Evolutionary conservation across 495 filamentous ascomycete genomes (phyloP).

Genomic region (Penicillium odoratum): DNA sequence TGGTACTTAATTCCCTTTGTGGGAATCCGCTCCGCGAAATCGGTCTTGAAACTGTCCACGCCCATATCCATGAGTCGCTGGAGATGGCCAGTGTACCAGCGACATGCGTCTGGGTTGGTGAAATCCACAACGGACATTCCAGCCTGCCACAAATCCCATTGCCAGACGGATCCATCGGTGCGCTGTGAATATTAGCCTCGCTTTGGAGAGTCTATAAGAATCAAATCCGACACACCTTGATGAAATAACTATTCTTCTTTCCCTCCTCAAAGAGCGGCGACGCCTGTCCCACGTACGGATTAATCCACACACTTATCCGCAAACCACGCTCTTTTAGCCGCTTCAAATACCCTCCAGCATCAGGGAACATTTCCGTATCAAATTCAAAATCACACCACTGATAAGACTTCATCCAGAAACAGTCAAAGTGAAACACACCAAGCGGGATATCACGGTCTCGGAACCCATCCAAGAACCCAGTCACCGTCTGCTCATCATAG

Average conservation of each 20-base stretch:
- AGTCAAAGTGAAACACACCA: constrained; percentile 71
- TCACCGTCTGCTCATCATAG: constrained; percentile 68
- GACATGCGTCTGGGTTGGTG: constrained; percentile 65
- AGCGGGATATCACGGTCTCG: constrained; percentile 62
- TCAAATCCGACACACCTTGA: constrained; percentile 44
- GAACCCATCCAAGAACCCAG: constrained; percentile 67
- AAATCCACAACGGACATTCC: constrained; percentile 76
- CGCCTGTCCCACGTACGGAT: constrained; percentile 68
- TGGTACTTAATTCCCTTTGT: constrained; percentile 59
- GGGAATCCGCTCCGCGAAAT: constrained; percentile 72
- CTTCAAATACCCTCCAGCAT: constrained; percentile 61
- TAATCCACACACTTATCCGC: constrained; percentile 71
- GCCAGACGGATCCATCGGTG: constrained; percentile 67
- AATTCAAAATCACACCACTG: constrained; percentile 77
- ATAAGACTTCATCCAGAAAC: constrained; percentile 66
- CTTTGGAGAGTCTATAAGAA: neutral
- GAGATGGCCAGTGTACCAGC: constrained; percentile 60
- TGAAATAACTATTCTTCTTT: constrained; percentile 64
- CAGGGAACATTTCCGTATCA: constrained; percentile 66
- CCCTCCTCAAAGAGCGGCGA: constrained; percentile 65
- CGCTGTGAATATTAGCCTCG: constrained; percentile 30
- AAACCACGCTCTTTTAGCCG: constrained; percentile 62
- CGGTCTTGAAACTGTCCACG: constrained; percentile 70
- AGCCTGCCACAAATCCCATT: constrained; percentile 74
- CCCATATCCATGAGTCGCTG: constrained; percentile 62